phyloP scores from a whole-genome alignment of 805 yeast species.

The Kuraishia ogatae region DNA sequence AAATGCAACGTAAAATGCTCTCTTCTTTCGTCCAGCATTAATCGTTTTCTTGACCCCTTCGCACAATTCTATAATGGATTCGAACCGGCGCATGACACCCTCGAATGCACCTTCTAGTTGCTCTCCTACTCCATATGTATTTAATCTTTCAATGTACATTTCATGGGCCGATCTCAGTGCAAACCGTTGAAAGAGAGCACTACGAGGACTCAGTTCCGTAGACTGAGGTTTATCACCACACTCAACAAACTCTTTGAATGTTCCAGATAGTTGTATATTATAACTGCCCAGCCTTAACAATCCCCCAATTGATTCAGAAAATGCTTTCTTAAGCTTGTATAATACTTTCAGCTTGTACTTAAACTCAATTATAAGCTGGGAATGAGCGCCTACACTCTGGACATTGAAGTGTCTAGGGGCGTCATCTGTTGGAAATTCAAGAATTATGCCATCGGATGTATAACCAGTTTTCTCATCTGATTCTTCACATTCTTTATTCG shows the following conservation, averaged over 20 bases:
- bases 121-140: not conserved
- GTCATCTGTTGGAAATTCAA: too few species aligned
- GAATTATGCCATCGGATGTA: too few species aligned
- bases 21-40: not conserved
- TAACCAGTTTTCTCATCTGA: too few species aligned
- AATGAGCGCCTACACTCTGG: not conserved
- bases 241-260: not conserved
- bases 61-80: not conserved
- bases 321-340: not conserved
- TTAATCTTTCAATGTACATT: not conserved
- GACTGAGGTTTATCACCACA: not conserved
- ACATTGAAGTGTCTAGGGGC: too few species aligned
- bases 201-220: not conserved
- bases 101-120: not conserved
- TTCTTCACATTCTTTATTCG: too few species aligned
- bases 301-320: not conserved
- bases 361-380: not conserved
- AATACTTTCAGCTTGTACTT: not conserved
- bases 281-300: not conserved
- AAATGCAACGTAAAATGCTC: not conserved
- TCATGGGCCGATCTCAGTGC: not conserved
- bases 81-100: not conserved
- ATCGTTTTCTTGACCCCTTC: not conserved
- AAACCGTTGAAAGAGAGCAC: not conserved
- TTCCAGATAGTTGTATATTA: not conserved